A percentile compares a stretch with the other conserved stretches of the same genome.
Evolutionary conservation across 2,329 filamentous ascomycete species (phyloP).

Genomic region (Colletotrichum theobromicola): DNA sequence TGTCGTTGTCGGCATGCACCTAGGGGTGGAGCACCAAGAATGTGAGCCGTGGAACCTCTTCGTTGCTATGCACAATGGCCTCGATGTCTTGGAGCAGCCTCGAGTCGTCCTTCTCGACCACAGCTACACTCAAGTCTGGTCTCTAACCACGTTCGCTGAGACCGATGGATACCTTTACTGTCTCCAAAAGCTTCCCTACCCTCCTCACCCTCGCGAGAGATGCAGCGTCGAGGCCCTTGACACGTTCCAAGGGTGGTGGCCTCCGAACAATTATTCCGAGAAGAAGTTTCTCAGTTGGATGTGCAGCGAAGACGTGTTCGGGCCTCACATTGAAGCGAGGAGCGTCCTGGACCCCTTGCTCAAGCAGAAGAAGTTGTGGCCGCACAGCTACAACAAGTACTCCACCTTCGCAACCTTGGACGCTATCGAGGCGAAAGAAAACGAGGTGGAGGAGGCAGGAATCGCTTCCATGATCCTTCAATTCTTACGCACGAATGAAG

Average conservation of each 20-base stretch:
- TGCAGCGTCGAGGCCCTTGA: rapidly evolving
- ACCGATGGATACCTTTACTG: rapidly evolving
- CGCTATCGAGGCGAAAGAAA: not conserved
- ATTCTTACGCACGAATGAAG: not conserved
- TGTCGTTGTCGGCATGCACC: not conserved
- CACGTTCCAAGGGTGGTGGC: rapidly evolving
- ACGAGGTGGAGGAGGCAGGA: rapidly evolving
- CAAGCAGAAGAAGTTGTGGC: not conserved
- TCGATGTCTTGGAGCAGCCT: rapidly evolving
- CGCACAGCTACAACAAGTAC: not conserved
- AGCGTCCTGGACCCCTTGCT: not conserved
- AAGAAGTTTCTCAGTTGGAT: not conserved
- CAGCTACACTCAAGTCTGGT: not conserved
- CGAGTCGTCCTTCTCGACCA: not conserved
- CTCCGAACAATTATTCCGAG: not conserved
- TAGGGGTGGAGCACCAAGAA: not conserved
- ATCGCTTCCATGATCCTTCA: not conserved
- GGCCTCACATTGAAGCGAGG: not conserved
- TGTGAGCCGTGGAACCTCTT: constrained; percentile 33
- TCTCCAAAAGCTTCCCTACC: not conserved
- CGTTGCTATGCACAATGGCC: not conserved
- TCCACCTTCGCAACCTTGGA: not conserved
- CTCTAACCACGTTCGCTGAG: not conserved
- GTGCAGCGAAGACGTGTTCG: rapidly evolving
- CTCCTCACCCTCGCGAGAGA: not conserved